Base-by-base conservation (phyloP, 176 grass and related monocot species). In the Chrysopogon serrulatus region DNA sequence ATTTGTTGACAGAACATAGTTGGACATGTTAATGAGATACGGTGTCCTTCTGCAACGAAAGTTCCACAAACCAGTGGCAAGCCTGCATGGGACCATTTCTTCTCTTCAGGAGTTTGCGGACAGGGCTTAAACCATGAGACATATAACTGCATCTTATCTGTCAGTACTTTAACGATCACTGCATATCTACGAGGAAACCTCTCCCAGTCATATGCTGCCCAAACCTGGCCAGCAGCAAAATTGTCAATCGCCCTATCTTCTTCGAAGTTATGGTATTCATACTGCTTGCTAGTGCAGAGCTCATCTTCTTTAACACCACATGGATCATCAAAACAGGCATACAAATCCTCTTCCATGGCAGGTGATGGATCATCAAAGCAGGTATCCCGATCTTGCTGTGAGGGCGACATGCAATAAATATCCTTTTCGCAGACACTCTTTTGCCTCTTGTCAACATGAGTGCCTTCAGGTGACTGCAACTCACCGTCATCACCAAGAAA, bases 101-200 rank as follows among this genome's bases (percentile, higher is more conserved):
- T 92, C 71, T 88, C 93, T 27, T 86, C 65, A 56, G 68, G 67
- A 32, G 93, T 88, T 74, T 86, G 88, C 4, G 71, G 83, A 73
- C 85, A 90, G 40, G 90, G 88, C 49, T 88, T 69, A 79, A 88
- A 95, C 93, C 93, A 92, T 45, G 80, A 88, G 70, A 92, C 93
- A 59, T 88, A 74, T 35, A 95, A 37, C 85, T 83, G 61, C 78
- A 45, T 85, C 57, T 90, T 92, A 41, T 95, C 82, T 1, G 28
- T 61, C 63, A 88, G 30, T 80, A 90, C 24, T 40, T 89, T 77
- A 84, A 28, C 19, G 24, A 95, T 92, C 68, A 65, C 31, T 33
- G 73, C 93, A 88, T 95, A 95, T 57, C 87, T 88, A 32, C 87
- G 87, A 84, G 88, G 90, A 35, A 83, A 83, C 73, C 57, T 90